These are phyloP conservation scores for Nigrospora oryzae DNA, from an alignment of 2,329 filamentous ascomycete species.

Conservation along the genomic window DNA sequence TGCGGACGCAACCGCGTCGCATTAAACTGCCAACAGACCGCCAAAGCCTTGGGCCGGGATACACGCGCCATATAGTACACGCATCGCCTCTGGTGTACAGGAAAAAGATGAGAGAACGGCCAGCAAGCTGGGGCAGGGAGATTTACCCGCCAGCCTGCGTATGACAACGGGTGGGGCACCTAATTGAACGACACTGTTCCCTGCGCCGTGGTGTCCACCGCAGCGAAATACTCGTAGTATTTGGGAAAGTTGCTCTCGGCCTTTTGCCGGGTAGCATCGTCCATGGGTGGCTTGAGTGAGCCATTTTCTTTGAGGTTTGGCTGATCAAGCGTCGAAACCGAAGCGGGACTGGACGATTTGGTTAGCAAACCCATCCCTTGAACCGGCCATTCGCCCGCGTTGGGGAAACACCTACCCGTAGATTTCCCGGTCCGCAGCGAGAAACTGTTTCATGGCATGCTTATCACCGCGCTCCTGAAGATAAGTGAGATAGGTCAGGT, in stretches of 20 bases:
- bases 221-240: conserved; percentile 44
- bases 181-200: conserved; percentile 46
- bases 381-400: conserved; percentile 4
- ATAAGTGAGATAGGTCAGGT: conserved; percentile 72
- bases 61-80: too few species aligned
- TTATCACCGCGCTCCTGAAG: conserved; percentile 76
- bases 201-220: conserved; percentile 35
- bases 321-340: conserved; percentile 31
- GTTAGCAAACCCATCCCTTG: conserved; percentile 2
- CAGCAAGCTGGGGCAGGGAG: too few species aligned
- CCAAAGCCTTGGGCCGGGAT: too few species aligned
- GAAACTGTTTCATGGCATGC: conserved; percentile 77
- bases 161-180: neutral
- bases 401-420: conserved; percentile 58
- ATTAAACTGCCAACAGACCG: too few species aligned
- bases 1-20: too few species aligned
- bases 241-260: conserved; percentile 42
- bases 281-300: conserved; percentile 31
- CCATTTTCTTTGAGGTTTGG: conserved; percentile 37
- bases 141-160: too few species aligned
- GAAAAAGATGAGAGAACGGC: too few species aligned
- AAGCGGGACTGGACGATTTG: conserved; percentile 29
- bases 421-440: conserved; percentile 75
- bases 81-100: too few species aligned
- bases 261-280: conserved; percentile 39